Evolutionary conservation across 1,284 basidiomycete species (phyloP), one percentile per base, ranked within the genome.

Genomic region (Leccinum glutinopallens): DNA sequence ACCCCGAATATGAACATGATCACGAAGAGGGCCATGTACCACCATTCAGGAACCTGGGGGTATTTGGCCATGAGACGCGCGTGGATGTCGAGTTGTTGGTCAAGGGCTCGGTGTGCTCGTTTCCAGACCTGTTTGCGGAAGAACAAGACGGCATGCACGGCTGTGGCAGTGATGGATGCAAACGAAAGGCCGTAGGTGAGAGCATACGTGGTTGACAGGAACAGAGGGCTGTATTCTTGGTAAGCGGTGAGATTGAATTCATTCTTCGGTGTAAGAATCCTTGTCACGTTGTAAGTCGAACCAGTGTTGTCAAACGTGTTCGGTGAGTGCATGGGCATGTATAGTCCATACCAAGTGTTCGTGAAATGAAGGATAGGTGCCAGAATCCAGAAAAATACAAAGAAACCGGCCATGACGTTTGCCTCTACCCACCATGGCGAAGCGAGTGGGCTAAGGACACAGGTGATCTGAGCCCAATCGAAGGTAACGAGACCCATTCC

Each of bases 361-460:
- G 79, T 80, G 69, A 86, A 89, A 70, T 88, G 87, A 41, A 87
- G 76, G 56, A 90, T 80, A 0, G 93, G 92, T 5, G 87, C 86
- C 58, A 93, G 67, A 69, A 95, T 78, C 92, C 88, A 91, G 78
- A 86, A 90, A 78, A 90, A 90, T 66, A 93, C 76, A n/a, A 93
- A 75, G 73, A 96, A 97, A 2, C 93, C 94, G 49, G 79, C 81
- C 17, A 89, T 84, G 60, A 95, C 83, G 77, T 97, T 97, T 61
- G 90, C 92, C 72, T 88, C 87, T 3, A 88, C 88, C 89, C 88
- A 90, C 88, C 87, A 89, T 0, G 87, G 87, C 8, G 86, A 85
- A 8, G 84, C 81, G 55, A 87, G 80, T 39, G 88, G 88, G 60
- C 85, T 87, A 7, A 84, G 82, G 68, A 85, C 65, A 73, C 79